Evolutionary conservation across 129 eudicot species (phyloP).

Genomic region (Helianthus tuberosus): DNA sequence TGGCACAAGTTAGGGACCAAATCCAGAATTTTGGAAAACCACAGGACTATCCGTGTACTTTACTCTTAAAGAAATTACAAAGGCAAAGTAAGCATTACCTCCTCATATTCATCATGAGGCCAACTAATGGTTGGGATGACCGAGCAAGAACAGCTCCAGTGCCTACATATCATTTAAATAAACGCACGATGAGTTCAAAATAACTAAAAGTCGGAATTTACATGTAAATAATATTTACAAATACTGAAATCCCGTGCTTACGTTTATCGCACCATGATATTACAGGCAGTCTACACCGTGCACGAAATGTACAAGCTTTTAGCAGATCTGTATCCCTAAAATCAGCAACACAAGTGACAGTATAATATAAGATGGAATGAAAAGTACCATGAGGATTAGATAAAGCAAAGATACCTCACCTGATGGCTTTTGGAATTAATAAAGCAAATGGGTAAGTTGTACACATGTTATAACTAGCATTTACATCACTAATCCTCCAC

Average conservation of each 20-base stretch:
- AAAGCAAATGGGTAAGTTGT: conserved; percentile 93
- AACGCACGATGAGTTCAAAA: conserved; percentile 15
- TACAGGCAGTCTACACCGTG: conserved; percentile 90
- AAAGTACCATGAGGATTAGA: neutral
- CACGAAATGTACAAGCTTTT: conserved; percentile 91
- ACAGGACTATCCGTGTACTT: no score
- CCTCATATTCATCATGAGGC: conserved; percentile 99
- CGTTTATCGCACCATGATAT: conserved; percentile 92
- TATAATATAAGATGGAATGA: neutral
- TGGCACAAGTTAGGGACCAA: no score
- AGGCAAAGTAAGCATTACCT: conserved; percentile 50
- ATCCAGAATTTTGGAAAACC: no score
- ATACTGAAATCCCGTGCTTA: conserved; percentile 27
- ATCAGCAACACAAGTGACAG: conserved; percentile 29
- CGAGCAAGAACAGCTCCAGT: conserved; percentile 97
- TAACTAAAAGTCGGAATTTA: neutral
- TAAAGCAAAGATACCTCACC: conserved; percentile 41
- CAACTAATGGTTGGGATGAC: conserved; percentile 96
- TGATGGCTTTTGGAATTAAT: conserved; percentile 78
- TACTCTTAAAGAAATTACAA: neutral
- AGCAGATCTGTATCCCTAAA: conserved; percentile 80
- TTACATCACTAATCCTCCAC: conserved; percentile 91
- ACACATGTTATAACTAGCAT: conserved; percentile 72
- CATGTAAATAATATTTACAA: neutral
- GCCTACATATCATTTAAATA: conserved; percentile 39